These are phyloP conservation scores for Elsinoe arachidis DNA, from an alignment of 2,329 filamentous ascomycete genomes.

Conservation along the genomic window DNA sequence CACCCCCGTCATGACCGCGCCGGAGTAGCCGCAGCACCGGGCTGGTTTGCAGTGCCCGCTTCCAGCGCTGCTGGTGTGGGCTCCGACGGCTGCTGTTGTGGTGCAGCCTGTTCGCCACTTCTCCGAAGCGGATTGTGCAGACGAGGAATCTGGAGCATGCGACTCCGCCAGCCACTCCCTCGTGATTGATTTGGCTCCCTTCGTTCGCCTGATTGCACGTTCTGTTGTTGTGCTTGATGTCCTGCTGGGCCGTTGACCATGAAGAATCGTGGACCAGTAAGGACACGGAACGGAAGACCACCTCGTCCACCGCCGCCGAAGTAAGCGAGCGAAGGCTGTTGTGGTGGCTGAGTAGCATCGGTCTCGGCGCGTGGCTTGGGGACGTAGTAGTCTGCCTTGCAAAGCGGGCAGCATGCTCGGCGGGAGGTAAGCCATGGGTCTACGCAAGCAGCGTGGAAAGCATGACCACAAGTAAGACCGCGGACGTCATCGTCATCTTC, in stretches of 20 bases:
- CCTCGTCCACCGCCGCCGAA: slow-evolving; percentile 20
- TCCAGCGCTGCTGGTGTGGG: slow-evolving; percentile 3
- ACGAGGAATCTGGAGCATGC: slow-evolving; percentile 9
- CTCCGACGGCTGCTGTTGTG: background rate
- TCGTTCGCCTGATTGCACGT: background rate
- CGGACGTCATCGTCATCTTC: slow-evolving; percentile 95
- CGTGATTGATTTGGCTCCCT: background rate
- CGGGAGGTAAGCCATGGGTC: slow-evolving; percentile 95
- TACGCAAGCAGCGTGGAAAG: slow-evolving; percentile 91
- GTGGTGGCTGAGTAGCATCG: slow-evolving; percentile 17
- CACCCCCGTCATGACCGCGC: background rate
- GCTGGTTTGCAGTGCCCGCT: slow-evolving; percentile 7
- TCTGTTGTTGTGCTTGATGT: slow-evolving; percentile 5
- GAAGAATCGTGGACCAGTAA: slow-evolving; percentile 23
- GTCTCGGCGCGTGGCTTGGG: slow-evolving; percentile 69
- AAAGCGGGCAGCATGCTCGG: slow-evolving; percentile 90
- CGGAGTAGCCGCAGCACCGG: background rate
- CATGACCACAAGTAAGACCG: slow-evolving; percentile 90
- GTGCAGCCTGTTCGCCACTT: background rate
- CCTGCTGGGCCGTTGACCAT: slow-evolving; percentile 14
- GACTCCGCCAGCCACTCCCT: slow-evolving; percentile 1
- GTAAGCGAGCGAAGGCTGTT: slow-evolving; percentile 23
- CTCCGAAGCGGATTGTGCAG: slow-evolving; percentile 11
- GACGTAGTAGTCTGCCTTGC: slow-evolving; percentile 95
- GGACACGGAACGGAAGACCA: slow-evolving; percentile 21